These are phyloP conservation scores for Stygiomarasmius scandens DNA, from an alignment of 1,284 basidiomycete genomes.

Conservation along the genomic window DNA sequence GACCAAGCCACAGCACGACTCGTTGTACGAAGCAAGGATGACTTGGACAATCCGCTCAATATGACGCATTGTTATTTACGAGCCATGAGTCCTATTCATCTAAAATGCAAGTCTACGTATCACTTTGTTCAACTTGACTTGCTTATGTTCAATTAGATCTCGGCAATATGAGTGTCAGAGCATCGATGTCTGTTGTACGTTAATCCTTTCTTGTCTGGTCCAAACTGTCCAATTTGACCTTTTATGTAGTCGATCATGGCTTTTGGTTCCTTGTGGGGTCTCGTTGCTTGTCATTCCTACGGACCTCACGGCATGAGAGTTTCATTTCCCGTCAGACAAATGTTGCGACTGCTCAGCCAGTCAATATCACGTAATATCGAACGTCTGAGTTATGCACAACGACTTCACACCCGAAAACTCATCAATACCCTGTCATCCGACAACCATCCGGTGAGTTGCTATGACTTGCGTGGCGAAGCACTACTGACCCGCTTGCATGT, in stretches of 20 bases:
- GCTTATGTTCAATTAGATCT: constrained; percentile 50
- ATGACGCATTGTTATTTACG: constrained; percentile 89
- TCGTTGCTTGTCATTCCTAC: constrained; percentile 86
- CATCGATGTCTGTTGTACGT: constrained; percentile 82
- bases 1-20: constrained; percentile 79
- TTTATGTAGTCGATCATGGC: constrained; percentile 73
- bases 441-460: constrained; percentile 55
- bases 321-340: constrained; percentile 83
- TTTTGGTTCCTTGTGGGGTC: constrained; percentile 84
- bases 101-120: constrained; percentile 63
- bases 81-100: constrained; percentile 89
- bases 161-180: constrained; percentile 80
- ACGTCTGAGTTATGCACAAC: constrained; percentile 78
- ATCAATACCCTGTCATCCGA: constrained; percentile 80
- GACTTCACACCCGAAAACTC: constrained; percentile 81
- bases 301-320: constrained; percentile 81
- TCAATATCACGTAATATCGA: constrained; percentile 86
- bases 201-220: not conserved
- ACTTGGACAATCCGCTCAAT: constrained; percentile 77
- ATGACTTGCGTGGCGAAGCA: not conserved
- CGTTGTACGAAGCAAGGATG: constrained; percentile 66
- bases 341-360: constrained; percentile 81
- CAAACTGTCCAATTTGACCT: constrained; percentile 2
- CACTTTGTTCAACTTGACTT: not conserved
- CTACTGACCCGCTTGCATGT: not conserved